Percentiles rank a stretch among this genome's conserved stretches.
Conservation (phyloP, 140 eudicot genomes). For the Artemisia princeps region DNA sequence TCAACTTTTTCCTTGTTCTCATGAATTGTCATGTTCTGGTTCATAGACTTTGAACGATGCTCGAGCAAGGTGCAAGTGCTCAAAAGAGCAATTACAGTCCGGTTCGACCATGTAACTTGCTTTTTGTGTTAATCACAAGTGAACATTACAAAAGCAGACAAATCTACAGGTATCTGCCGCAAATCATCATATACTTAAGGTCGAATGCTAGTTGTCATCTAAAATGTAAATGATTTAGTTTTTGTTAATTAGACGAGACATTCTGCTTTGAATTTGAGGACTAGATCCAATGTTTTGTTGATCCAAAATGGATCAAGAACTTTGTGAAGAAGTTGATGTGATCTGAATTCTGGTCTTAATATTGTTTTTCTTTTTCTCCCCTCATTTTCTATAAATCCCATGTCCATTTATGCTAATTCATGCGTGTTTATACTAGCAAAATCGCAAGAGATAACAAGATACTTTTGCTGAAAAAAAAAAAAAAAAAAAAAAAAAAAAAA, state of each 20-base stretch:
- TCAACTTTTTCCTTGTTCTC: slow-evolving; percentile 11
- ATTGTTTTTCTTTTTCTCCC: slow-evolving; percentile 6
- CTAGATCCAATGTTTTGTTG: slow-evolving; percentile 25
- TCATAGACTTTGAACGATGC: slow-evolving; percentile 58
- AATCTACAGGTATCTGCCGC: slow-evolving; percentile 17
- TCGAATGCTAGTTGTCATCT: slow-evolving; percentile 14
- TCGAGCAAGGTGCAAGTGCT: slow-evolving; percentile 58
- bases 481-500: too few species aligned
- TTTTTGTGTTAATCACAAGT: not conserved
- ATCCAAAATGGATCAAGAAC: slow-evolving; percentile 28
- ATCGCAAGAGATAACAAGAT: not conserved
- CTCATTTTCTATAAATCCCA: not conserved
- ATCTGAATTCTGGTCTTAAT: slow-evolving; percentile 14
- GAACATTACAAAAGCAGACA: slow-evolving; percentile 4
- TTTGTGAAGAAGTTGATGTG: slow-evolving; percentile 25
- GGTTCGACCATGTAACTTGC: slow-evolving; percentile 24
- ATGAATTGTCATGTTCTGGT: slow-evolving; percentile 12
- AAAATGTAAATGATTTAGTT: slow-evolving; percentile 34
- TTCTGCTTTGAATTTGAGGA: slow-evolving; percentile 16
- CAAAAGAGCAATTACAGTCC: slow-evolving; percentile 28
- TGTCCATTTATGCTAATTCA: not conserved
- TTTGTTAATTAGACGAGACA: slow-evolving; percentile 25
- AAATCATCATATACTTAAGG: slow-evolving; percentile 8
- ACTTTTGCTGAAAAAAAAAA: too few species aligned
- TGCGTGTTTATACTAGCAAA: not conserved